Evolutionary conservation across 345 rosid species (phyloP), one percentile per base, ranked within the genome.

Genomic region (Orychophragmus violaceus): DNA sequence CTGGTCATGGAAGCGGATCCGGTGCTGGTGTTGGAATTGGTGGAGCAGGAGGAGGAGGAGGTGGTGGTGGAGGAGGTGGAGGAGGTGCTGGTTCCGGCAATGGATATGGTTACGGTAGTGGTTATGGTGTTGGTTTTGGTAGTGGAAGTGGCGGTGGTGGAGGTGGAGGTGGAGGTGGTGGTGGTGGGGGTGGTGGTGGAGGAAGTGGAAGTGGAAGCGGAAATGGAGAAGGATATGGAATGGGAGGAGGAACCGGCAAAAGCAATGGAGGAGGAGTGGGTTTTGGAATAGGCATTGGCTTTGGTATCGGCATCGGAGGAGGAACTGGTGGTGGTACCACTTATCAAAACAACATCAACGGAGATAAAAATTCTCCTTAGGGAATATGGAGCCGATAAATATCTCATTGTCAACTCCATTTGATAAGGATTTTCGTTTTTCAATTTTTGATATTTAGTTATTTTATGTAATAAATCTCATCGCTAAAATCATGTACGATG

Each of bases 51-150:
- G 72, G 79, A 0, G 75, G 76, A n/a, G 55, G 68, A 24, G 66
- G 78, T 1, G 30, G 8, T 0, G 70, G 68, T 0, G 86, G 73
- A 3, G n/a, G n/a, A n/a, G 27, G 75, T 0, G 53, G 79, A 0
- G 68, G 78, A 3, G 80, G 74, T n/a, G 61, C 25, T 9, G 80
- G 80, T 27, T 54, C 24, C 32, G 79, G 78, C 4, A 57, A 28
- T 35, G 79, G 77, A 13, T 62, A 28, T 51, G 82, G 81, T 27
- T 68, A 65, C 10, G 80, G 77, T 2, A 71, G 50, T 46, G 82
- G 82, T 18, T 55, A 42, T 39, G 80, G 80, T 22, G 69, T 28
- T 25, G 19, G 76, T 13, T 27, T 56, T 4, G 79, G 53, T 3
- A 67, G 57, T 3, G 62, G 78, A 4, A 63, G 76, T 0, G 32